Evolutionary conservation across 2,329 filamentous ascomycete species (phyloP).

Genomic region (Acrocalymma vagum): DNA sequence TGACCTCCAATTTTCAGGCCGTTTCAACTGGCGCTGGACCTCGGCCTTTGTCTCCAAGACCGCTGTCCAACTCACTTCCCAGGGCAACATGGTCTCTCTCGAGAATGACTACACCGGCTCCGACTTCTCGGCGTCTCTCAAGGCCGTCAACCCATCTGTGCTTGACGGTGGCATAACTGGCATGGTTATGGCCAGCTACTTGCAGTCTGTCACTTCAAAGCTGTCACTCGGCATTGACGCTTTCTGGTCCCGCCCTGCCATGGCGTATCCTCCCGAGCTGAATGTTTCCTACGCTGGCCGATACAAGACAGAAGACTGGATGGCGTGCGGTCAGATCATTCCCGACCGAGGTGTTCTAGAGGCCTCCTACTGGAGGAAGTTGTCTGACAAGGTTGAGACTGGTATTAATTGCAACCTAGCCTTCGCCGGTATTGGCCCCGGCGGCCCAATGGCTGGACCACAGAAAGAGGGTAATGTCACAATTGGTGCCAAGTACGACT

Average conservation of each 20-base stretch:
- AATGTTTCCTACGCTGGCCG: constrained; percentile 88
- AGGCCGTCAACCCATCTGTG: constrained; percentile 93
- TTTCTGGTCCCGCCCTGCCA: constrained; percentile 88
- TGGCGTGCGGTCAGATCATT: constrained; percentile 88
- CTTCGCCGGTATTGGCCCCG: constrained; percentile 69
- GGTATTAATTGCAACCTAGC: constrained; percentile 94
- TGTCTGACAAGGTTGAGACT: constrained; percentile 95
- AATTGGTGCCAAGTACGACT: constrained; percentile 97
- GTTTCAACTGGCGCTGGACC: constrained; percentile 93
- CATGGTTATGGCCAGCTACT: constrained; percentile 94
- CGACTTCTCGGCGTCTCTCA: constrained; percentile 93
- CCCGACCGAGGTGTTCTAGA: constrained; percentile 82
- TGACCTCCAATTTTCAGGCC: constrained; percentile 83
- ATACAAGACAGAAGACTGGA: constrained; percentile 93
- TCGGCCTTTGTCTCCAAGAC: constrained; percentile 84
- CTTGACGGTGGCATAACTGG: constrained; percentile 93
- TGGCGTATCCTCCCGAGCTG: constrained; percentile 88
- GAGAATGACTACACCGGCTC: constrained; percentile 94
- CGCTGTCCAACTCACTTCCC: constrained; percentile 83
- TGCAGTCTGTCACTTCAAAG: constrained; percentile 89
- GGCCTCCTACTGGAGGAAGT: constrained; percentile 90
- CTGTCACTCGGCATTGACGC: constrained; percentile 90
- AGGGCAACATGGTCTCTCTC: constrained; percentile 89
- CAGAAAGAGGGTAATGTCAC: constrained; percentile 90
- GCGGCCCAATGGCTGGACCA: constrained; percentile 70